phyloP scores from a whole-genome alignment of 139 green algal species.

The Chlamydomonas asymmetrica region DNA sequence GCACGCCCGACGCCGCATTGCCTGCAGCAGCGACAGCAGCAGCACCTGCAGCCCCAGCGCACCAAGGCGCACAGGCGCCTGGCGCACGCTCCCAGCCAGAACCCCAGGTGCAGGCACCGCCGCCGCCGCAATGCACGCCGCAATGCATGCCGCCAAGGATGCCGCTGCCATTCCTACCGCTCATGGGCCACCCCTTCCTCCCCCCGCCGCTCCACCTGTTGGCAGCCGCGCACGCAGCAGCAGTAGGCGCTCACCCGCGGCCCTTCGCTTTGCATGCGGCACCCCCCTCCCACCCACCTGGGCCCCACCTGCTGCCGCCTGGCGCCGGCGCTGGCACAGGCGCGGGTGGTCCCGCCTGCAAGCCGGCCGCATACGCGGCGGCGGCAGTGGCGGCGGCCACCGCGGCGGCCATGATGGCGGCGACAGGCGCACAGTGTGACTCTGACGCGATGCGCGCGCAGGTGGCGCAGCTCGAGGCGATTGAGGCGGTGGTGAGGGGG shows the following conservation, averaged over 20 bases:
- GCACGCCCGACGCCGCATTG: neutral
- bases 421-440: neutral
- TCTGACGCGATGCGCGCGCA: slow-evolving; percentile 2
- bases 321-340: neutral
- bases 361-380: neutral
- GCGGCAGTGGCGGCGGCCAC: neutral
- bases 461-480: slow-evolving; percentile 6
- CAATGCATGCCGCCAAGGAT: neutral
- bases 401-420: slow-evolving; percentile 1
- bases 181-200: too few relatives aligned
- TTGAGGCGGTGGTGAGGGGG: slow-evolving; percentile 3
- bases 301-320: neutral
- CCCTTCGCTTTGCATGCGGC: neutral
- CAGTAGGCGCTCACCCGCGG: neutral
- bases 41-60: neutral
- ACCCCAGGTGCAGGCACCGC: neutral
- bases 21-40: neutral
- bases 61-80: neutral
- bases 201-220: neutral
- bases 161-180: too few relatives aligned
- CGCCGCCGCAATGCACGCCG: neutral
- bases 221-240: neutral
- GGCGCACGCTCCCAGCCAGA: neutral
- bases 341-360: neutral
- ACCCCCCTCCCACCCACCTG: neutral